Evolutionary conservation across 805 yeast species (phyloP).

Genomic region (Wickerhamiella lipophila): DNA sequence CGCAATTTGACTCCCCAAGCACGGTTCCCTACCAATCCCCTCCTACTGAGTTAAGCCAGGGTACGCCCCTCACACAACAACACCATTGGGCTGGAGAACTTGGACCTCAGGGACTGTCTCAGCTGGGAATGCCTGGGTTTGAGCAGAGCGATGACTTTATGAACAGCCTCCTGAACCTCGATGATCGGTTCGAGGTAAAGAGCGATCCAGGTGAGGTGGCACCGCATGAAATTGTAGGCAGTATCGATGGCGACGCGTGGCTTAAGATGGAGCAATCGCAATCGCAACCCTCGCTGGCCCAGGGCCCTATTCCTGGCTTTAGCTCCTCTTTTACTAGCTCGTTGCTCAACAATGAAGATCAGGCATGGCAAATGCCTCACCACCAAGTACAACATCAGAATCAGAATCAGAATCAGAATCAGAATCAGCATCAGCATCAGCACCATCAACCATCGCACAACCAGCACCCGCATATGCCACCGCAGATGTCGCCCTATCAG

Average conservation of each 20-base stretch:
- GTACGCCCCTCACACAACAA: constrained; percentile 8
- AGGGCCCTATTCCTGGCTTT: neutral
- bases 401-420: neutral
- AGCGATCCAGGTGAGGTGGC: neutral
- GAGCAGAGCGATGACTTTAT: constrained; percentile 21
- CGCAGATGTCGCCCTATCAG: neutral
- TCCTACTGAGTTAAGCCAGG: neutral
- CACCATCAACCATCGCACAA: neutral
- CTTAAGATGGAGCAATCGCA: neutral
- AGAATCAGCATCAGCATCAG: neutral
- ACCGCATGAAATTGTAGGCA: neutral
- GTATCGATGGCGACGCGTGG: neutral
- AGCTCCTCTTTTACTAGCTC: neutral
- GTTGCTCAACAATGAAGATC: neutral
- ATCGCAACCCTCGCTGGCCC: neutral
- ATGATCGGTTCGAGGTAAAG: constrained; percentile 10
- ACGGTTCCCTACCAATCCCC: constrained; percentile 8
- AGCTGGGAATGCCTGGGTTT: constrained; percentile 8
- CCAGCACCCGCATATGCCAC: neutral
- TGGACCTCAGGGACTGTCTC: neutral
- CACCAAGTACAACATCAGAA: neutral
- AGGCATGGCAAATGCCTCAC: neutral
- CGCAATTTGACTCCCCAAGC: constrained; percentile 9
- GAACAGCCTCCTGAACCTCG: constrained; percentile 18
- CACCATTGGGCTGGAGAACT: constrained; percentile 3